These are phyloP conservation scores for Ormosia emarginata DNA, from an alignment of 306 rosid species.

Conservation along the genomic window DNA sequence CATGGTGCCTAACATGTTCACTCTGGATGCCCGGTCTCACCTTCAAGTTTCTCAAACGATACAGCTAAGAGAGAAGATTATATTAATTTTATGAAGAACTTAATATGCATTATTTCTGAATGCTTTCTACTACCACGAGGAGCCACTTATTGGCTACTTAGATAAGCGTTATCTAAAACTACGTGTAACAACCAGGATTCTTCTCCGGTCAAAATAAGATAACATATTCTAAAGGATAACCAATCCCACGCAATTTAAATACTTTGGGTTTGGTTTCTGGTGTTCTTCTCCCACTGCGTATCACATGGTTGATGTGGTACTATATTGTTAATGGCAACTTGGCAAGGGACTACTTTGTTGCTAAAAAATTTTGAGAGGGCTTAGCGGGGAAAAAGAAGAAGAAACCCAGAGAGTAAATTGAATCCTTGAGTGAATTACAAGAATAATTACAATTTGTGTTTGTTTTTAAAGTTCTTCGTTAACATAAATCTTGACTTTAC, in stretches of 20 bases:
- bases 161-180: not conserved
- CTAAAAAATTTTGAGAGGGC: not conserved
- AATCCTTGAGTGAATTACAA: not conserved
- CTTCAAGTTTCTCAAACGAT: not conserved
- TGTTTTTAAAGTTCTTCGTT: not conserved
- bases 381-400: not conserved
- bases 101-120: not conserved
- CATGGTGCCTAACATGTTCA: not conserved
- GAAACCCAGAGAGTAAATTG: not conserved
- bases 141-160: not conserved
- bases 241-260: not conserved
- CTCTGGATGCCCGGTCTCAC: not conserved
- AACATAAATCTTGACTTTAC: constrained; percentile 2
- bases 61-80: not conserved
- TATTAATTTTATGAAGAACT: not conserved
- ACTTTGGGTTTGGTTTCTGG: not conserved
- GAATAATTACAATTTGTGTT: not conserved
- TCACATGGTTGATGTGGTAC: not conserved
- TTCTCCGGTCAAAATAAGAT: not conserved
- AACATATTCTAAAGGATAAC: not conserved
- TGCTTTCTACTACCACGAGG: not conserved
- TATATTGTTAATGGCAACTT: not conserved
- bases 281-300: not conserved
- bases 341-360: not conserved
- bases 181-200: not conserved